Base-by-base conservation (phyloP, 371 early-diverging fungal genomes). In the Mortierella sp. region DNA sequence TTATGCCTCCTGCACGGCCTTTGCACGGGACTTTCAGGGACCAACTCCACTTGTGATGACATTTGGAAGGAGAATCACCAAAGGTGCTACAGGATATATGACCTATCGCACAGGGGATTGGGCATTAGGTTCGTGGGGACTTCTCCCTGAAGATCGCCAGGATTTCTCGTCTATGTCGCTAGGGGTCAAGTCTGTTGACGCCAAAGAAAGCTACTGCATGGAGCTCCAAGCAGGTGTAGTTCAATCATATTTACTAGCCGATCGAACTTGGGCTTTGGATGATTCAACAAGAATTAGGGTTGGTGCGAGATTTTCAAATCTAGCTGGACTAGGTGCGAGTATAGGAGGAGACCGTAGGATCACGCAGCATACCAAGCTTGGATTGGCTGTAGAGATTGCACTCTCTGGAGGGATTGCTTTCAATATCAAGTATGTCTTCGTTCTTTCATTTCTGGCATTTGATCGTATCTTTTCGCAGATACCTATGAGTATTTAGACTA, bases 91-190 rank as follows among this genome's bases (percentile, higher is more conserved):
- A 15, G 95, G 95, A 13, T 95, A 90, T 78, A 75, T 96, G 59
- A 93, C 93, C 0, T 96, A 91, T 71, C 85, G 90, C 43, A 91
- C 95, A 0, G 95, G 94, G 7, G 89, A 90, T 61, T 94, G 90
- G 88, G 77, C 84, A 19, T 71, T 95, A 32, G 89, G 92, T 23
- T 85, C 86, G 2, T 92, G 92, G 92, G 90, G 92, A 7, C 83
- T 82, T 13, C 83, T 83, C 62, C 55, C 69, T 2, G 84, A 85
- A 1, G 81, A 81, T 17, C 87, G 84, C 13, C 76, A 84, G 67
- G 87, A 89, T 37, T 85, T 81, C 61, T 90, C 92, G 12, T 88
- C 91, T 19, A 82, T 90, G 54, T 83, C 91, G 2, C 71, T 92
- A 31, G 91, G 92, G 26, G 43, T 92, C 53, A 89, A 85, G 29